Evolutionary conservation across 1,284 basidiomycete genomes (phyloP), one percentile per base, ranked within the genome.

Genomic region (Irpex sp.): DNA sequence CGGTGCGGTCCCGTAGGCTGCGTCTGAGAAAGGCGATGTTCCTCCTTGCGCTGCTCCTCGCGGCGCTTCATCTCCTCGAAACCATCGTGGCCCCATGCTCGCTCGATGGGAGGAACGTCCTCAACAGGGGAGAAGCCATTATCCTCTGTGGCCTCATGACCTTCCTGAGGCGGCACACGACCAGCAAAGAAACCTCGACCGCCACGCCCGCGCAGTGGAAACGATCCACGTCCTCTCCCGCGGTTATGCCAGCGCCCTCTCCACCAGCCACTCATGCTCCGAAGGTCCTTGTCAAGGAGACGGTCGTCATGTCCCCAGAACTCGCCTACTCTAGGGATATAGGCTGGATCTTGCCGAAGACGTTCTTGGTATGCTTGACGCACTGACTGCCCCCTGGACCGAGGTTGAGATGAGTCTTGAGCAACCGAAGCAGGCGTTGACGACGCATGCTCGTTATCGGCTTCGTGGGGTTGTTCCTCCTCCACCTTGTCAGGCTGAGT

Each of bases 251-350:
- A 88, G 61, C 83, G 83, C 51, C 86, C 90, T 65, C 89, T 80
- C 91, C 90, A 90, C 91, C 89, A 93, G 7, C 81, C 86, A 77
- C 87, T 91, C 62, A 91, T 75, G 73, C 85, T 88, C 62, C 87
- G 83, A 58, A 90, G 73, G 66, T 87, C 85, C 76, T 86, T 90
- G 75, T 86, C 90, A 72, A 88, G 75, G 64, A 88, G 76, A 56
- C 93, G 86, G 72, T 95, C 92, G 72, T 95, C 93, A 70, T 95
- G 94, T 7, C 90, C 88, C 93, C 92, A 96, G 70, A 95, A 96
- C 64, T 88, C 87, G 63, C 93, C 93, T 12, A 94, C 89, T 28
- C 85, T 88, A 21, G 93, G 93, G 35, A 92, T 88, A 69, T 87
- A 93, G 1, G 91, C 90, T 1, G 93, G 93, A 72, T 96, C 93